phyloP scores from a whole-genome alignment of 2,329 filamentous ascomycete genomes.

The Hirsutella thompsonii region DNA sequence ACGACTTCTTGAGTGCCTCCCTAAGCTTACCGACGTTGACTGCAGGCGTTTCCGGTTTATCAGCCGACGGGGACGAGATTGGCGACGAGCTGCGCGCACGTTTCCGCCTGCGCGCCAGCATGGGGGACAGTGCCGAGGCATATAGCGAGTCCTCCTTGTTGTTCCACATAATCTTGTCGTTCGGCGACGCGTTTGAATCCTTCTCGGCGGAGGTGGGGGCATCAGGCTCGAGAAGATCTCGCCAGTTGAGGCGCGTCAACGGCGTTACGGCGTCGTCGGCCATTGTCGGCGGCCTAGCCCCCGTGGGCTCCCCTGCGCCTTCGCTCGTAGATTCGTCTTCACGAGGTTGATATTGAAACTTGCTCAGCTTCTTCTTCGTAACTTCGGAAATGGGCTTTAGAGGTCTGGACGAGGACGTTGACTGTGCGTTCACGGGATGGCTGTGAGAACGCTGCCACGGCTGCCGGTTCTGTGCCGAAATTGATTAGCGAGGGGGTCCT shows the following conservation, averaged over 20 bases:
- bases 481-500: background rate
- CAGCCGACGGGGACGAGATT: slow-evolving; percentile 47
- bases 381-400: slow-evolving; percentile 39
- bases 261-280: slow-evolving; percentile 27
- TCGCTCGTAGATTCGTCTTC: slow-evolving; percentile 8
- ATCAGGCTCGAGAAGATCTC: slow-evolving; percentile 39
- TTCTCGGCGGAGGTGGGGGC: slow-evolving; percentile 27
- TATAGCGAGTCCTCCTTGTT: slow-evolving; percentile 30
- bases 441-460: slow-evolving; percentile 44
- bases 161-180: slow-evolving; percentile 50
- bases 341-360: slow-evolving; percentile 30
- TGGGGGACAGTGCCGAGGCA: slow-evolving; percentile 30
- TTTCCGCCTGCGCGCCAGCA: slow-evolving; percentile 43
- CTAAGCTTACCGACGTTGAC: slow-evolving; percentile 47
- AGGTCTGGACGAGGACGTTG: slow-evolving; percentile 21
- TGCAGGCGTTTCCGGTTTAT: slow-evolving; percentile 28
- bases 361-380: slow-evolving; percentile 49
- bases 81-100: slow-evolving; percentile 65
- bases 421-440: slow-evolving; percentile 28
- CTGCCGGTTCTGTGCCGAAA: slow-evolving; percentile 19
- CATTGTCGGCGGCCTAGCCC: slow-evolving; percentile 1
- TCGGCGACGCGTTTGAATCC: slow-evolving; percentile 38
- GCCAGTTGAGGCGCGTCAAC: slow-evolving; percentile 39
- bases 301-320: background rate
- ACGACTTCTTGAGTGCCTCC: slow-evolving; percentile 48